Conservation (phyloP, 192 early-diverging fungal species). For the Backusella circina region DNA sequence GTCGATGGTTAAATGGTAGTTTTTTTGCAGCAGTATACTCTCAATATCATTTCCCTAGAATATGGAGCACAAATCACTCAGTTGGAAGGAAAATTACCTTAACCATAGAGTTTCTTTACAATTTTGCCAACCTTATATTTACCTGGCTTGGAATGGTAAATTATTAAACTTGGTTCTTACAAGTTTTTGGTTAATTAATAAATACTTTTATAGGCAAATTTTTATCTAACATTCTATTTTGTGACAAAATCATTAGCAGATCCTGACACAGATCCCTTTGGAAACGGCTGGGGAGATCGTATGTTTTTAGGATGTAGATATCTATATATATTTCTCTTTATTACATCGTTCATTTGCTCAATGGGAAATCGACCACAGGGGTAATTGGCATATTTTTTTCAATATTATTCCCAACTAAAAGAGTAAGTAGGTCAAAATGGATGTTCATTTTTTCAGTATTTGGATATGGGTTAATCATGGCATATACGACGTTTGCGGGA, state of each 20-base stretch:
- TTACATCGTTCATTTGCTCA: slow-evolving; percentile 47
- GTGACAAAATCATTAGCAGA: slow-evolving; percentile 39
- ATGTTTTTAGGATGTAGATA: slow-evolving; percentile 46
- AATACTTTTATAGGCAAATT: slow-evolving; percentile 40
- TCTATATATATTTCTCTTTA: slow-evolving; percentile 48
- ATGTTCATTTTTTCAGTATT: slow-evolving; percentile 46
- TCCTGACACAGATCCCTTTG: slow-evolving; percentile 42
- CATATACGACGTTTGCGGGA: slow-evolving; percentile 52
- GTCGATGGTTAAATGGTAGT: slow-evolving; percentile 90
- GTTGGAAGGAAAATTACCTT: slow-evolving; percentile 48
- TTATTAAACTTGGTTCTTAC: slow-evolving; percentile 2
- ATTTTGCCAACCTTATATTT: slow-evolving; percentile 64
- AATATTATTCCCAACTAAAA: not conserved
- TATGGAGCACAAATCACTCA: slow-evolving; percentile 54
- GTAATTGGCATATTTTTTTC: not conserved
- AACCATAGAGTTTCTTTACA: slow-evolving; percentile 66
- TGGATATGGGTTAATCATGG: slow-evolving; percentile 48
- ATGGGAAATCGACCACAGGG: slow-evolving; percentile 45
- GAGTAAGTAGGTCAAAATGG: slow-evolving; percentile 44
- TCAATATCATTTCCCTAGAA: slow-evolving; percentile 52
- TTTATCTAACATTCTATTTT: slow-evolving; percentile 63
- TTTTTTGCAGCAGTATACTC: slow-evolving; percentile 77
- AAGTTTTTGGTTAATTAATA: not conserved
- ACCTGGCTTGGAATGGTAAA: slow-evolving; percentile 75
- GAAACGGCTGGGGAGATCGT: slow-evolving; percentile 39